These are phyloP conservation scores for Lactifluus rugatus DNA, from an alignment of 768 basidiomycete genomes.

Conservation along the genomic window DNA sequence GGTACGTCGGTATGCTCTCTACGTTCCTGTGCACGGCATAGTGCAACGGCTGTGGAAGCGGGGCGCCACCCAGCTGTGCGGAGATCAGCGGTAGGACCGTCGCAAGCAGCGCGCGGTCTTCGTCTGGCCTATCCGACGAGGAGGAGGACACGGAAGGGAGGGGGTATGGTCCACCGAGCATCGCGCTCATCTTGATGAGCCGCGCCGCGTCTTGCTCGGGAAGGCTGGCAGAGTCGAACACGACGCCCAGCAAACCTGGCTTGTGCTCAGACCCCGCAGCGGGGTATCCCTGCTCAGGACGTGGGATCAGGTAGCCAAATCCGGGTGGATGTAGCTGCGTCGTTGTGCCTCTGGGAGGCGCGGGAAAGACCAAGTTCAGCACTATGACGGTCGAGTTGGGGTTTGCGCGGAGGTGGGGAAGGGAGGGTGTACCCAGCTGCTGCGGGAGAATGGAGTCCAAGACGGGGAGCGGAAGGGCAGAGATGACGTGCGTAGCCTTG, in stretches of 20 bases:
- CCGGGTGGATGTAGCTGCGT: slow-evolving; percentile 64
- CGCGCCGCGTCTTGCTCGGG: slow-evolving; percentile 41
- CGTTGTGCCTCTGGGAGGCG: slow-evolving; percentile 26
- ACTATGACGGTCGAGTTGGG: slow-evolving; percentile 76
- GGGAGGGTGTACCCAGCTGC: slow-evolving; percentile 23
- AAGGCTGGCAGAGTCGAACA: slow-evolving; percentile 82
- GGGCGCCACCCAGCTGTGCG: slow-evolving; percentile 10
- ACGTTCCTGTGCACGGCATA: slow-evolving; percentile 44
- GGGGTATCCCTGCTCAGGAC: slow-evolving; percentile 50
- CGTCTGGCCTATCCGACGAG: neutral
- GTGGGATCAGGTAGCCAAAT: slow-evolving; percentile 91
- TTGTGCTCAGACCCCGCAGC: neutral
- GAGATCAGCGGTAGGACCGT: slow-evolving; percentile 19
- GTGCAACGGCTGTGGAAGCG: slow-evolving; percentile 43
- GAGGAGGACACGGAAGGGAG: slow-evolving; percentile 3
- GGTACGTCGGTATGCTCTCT: slow-evolving; percentile 70
- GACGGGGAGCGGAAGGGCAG: slow-evolving; percentile 59
- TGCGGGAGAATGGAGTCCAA: slow-evolving; percentile 35
- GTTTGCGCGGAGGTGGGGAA: slow-evolving; percentile 65
- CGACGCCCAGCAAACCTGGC: slow-evolving; percentile 64
- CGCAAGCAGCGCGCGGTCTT: slow-evolving; percentile 23
- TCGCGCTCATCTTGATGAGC: slow-evolving; percentile 76
- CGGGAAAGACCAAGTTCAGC: slow-evolving; percentile 75
- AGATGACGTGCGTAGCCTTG: slow-evolving; percentile 59
- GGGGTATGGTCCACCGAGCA: slow-evolving; percentile 77